These are phyloP conservation scores for Peziza echinospora DNA, from an alignment of 495 filamentous ascomycete genomes.

Conservation along the genomic window DNA sequence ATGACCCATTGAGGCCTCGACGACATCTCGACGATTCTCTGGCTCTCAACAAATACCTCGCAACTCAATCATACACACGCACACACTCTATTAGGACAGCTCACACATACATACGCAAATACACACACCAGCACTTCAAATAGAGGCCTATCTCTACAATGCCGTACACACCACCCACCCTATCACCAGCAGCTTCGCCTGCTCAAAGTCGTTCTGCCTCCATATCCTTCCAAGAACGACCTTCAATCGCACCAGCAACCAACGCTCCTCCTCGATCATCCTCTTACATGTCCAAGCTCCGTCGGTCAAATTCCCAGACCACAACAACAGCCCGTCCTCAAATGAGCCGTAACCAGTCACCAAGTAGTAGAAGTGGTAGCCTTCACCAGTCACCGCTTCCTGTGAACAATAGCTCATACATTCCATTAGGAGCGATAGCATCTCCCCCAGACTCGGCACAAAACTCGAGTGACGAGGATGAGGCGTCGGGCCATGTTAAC, in stretches of 20 bases:
- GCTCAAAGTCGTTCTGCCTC: constrained; percentile 24
- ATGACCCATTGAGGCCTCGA: constrained; percentile 13
- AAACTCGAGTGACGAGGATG: constrained; percentile 71
- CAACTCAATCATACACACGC: constrained; percentile 1
- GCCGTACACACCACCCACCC: constrained; percentile 84
- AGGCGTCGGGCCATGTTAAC: constrained; percentile 33
- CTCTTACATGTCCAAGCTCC: constrained; percentile 47
- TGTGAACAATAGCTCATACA: constrained; percentile 38
- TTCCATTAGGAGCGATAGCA: constrained; percentile 60
- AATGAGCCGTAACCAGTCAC: constrained; percentile 33
- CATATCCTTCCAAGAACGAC: constrained; percentile 23
- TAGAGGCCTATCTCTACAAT: too few relatives aligned
- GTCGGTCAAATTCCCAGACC: constrained; percentile 26
- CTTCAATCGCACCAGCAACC: constrained; percentile 30
- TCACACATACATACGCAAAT: constrained; percentile 17
- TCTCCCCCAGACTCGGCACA: constrained; percentile 69
- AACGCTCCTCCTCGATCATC: constrained; percentile 43
- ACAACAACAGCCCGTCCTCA: constrained; percentile 45
- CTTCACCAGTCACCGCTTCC: constrained; percentile 65
- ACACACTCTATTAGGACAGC: constrained; percentile 11
- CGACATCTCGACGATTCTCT: constrained; percentile 18
- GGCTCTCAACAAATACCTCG: constrained; percentile 12
- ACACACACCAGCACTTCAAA: too few relatives aligned
- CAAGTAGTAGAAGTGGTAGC: constrained; percentile 24
- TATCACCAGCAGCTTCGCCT: constrained; percentile 54